Evolutionary conservation across 768 basidiomycete genomes (phyloP), one percentile per base, ranked within the genome.

Genomic region (Lepiota venenata): DNA sequence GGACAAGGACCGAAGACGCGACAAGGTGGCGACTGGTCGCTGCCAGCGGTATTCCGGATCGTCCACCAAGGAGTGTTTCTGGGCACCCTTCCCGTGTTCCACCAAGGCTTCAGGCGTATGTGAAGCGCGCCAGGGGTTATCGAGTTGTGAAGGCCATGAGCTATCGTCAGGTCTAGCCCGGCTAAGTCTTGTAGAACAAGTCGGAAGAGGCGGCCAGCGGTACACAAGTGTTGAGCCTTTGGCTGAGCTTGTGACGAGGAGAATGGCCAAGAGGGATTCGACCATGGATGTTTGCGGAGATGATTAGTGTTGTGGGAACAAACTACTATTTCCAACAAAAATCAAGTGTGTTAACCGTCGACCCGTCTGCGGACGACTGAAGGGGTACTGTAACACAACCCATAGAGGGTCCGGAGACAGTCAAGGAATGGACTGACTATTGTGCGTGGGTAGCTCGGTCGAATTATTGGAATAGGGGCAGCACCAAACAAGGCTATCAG

Each of bases 231-330:
- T 87, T 9, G 85, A 82, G 22, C 88, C 91, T 63, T 85, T 89
- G 6, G 90, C 85, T 8, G 92, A 93, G 11, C 87, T 85, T 4
- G 91, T 91, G 40, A 93, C 89, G 35, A 97, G 81, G 3, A 95
- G 70, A 57, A 96, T 76, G 9, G 91, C 87, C 44, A 94, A 73
- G 29, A 97, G 78, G 2, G 85, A 84, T 69, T 90, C 87, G 38
- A 87, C 85, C 88, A 91, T 90, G 20, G 38, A n/a, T 37, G 9
- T 35, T n/a, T 29, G 47, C 37, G 35, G 32, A n/a, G 51, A 21
- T n/a, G n/a, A n/a, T n/a, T n/a, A 14, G 16, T 45, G 43, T 32
- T 8, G 32, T 32, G 32, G 32, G 32, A 32, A 11, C 32, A 11
- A 32, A 32, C 10, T 32, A 9, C 32, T 32, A 32, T 32, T 32